A percentile compares a stretch with the other conserved stretches of the same genome.
Conservation (phyloP, 169 alveolate genomes). For the Theileria equi region DNA sequence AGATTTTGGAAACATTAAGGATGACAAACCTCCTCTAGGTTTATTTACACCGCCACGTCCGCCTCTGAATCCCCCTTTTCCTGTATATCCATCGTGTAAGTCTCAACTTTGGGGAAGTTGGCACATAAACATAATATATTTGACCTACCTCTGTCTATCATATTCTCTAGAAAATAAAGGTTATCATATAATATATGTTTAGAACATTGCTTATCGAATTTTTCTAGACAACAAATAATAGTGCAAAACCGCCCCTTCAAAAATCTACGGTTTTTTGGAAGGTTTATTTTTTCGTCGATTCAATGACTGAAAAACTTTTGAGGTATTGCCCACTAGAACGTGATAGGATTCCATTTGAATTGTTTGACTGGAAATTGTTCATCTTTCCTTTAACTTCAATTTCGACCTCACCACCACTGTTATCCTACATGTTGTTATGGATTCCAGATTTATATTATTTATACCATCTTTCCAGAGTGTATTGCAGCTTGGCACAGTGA, state of each 20-base stretch:
- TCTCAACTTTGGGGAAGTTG: neutral
- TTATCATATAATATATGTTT: too few species aligned
- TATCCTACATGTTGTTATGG: conserved; percentile 25
- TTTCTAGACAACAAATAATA: too few species aligned
- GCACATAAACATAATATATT: neutral
- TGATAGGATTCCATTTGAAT: conserved; percentile 54
- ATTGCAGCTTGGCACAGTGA: conserved; percentile 85
- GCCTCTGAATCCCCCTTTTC: conserved; percentile 61
- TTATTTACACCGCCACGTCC: conserved; percentile 37
- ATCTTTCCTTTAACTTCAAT: conserved; percentile 67
- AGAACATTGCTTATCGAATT: too few species aligned
- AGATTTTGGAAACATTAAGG: neutral
- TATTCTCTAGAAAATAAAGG: too few species aligned
- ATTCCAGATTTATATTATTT: neutral
- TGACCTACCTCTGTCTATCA: too few species aligned
- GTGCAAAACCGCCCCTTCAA: too few species aligned
- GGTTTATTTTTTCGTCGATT: conserved; percentile 19
- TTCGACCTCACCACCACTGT: conserved; percentile 66
- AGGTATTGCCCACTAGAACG: conserved; percentile 55
- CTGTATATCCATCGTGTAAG: conserved; percentile 15
- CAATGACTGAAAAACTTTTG: conserved; percentile 52
- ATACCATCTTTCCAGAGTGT: conserved; percentile 76
- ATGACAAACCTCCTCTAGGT: conserved; percentile 32
- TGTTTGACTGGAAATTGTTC: conserved; percentile 24
- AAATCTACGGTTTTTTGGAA: too few species aligned